phyloP scores from a whole-genome alignment of 257 asterid species.

The Cinchona pubescens region DNA sequence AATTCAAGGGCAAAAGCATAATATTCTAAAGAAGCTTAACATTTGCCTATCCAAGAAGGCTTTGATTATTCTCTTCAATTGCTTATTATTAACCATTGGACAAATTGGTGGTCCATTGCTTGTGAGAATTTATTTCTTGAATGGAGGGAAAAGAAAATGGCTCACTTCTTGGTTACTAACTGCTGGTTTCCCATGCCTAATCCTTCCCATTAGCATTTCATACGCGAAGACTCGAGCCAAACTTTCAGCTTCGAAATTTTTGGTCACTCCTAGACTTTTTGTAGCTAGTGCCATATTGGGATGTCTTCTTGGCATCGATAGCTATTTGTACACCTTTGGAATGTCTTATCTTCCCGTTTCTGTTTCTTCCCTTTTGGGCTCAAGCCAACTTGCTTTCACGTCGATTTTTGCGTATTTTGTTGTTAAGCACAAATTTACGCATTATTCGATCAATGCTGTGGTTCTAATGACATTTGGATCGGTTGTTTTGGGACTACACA shows the following conservation, averaged over 20 bases:
- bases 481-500: slow-evolving; percentile 27
- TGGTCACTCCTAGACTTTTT: slow-evolving; percentile 21
- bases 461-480: slow-evolving; percentile 36
- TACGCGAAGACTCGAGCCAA: background rate
- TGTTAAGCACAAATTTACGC: slow-evolving; percentile 32
- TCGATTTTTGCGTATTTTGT: slow-evolving; percentile 28
- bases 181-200: slow-evolving; percentile 30
- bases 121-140: slow-evolving; percentile 29
- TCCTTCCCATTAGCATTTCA: slow-evolving; percentile 29
- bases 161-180: slow-evolving; percentile 31
- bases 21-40: slow-evolving; percentile 3
- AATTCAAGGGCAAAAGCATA: background rate
- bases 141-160: slow-evolving; percentile 37
- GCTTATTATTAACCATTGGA: slow-evolving; percentile 21
- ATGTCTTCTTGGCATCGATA: slow-evolving; percentile 21
- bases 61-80: slow-evolving; percentile 22
- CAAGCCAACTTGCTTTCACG: slow-evolving; percentile 30
- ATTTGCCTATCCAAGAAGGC: slow-evolving; percentile 15
- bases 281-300: slow-evolving; percentile 24
- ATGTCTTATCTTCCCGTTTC: slow-evolving; percentile 30
- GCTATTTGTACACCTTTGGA: slow-evolving; percentile 36
- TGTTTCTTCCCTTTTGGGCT: slow-evolving; percentile 27
- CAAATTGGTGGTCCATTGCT: slow-evolving; percentile 33
- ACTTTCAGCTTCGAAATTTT: background rate
- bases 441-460: slow-evolving; percentile 26